Percentiles rank a stretch among this genome's conserved stretches.
Conservation (phyloP, 441 rosid genomes). For the Eutrema salsugineum region DNA sequence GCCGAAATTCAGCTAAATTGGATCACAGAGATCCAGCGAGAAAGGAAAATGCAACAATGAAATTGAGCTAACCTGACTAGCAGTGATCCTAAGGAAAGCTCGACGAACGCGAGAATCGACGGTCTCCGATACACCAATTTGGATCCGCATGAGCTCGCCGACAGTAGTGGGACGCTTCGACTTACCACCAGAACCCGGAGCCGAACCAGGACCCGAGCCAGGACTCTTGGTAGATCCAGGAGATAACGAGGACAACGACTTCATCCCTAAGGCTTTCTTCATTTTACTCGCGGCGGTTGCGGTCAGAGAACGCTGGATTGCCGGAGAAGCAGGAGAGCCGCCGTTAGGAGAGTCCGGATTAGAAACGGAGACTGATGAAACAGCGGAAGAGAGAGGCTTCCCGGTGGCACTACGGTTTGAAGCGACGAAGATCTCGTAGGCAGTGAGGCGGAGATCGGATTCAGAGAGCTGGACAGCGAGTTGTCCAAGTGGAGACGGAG, state of each 20-base stretch:
- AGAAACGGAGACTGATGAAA: conserved; percentile 23
- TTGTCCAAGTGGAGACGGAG: conserved; percentile 71
- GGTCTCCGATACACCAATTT: conserved; percentile 76
- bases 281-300: conserved; percentile 89
- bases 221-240: conserved; percentile 69
- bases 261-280: conserved; percentile 95
- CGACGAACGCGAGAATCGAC: conserved; percentile 84
- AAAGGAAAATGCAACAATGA: not conserved
- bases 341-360: conserved; percentile 39
- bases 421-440: conserved; percentile 92
- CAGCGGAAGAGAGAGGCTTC: conserved; percentile 51
- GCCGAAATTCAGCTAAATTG: not conserved
- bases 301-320: conserved; percentile 75
- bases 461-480: conserved; percentile 65
- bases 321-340: conserved; percentile 43
- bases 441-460: conserved; percentile 75
- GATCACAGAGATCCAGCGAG: conserved; percentile 16
- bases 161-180: conserved; percentile 64
- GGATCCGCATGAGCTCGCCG: conserved; percentile 89
- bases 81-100: conserved; percentile 82
- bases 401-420: conserved; percentile 78
- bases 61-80: conserved; percentile 66
- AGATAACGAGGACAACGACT: conserved; percentile 36
- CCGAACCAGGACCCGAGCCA: conserved; percentile 60
- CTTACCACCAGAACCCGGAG: conserved; percentile 56